phyloP scores from a whole-genome alignment of 1,284 basidiomycete genomes.

The Ceratobasidium sp. region DNA sequence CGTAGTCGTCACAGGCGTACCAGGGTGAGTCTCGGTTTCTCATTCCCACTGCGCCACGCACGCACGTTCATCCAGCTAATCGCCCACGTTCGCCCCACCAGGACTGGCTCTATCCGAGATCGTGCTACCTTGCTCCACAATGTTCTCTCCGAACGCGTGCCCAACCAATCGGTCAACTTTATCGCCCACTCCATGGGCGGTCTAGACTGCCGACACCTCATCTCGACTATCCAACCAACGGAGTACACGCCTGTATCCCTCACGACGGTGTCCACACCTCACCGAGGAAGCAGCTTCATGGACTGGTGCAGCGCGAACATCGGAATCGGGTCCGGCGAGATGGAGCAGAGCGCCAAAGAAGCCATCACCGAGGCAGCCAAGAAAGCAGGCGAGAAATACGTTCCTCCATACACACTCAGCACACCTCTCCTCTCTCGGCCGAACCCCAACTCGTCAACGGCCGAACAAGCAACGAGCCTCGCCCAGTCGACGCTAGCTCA shows the following conservation, averaged over 20 bases:
- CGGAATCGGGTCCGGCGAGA: constrained; percentile 70
- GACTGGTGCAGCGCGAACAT: constrained; percentile 96
- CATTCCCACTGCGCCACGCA: neutral
- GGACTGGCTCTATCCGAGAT: constrained; percentile 90
- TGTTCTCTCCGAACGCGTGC: constrained; percentile 74
- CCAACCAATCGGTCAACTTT: constrained; percentile 85
- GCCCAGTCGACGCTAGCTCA: constrained; percentile 38
- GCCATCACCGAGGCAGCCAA: constrained; percentile 49
- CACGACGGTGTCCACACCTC: constrained; percentile 93
- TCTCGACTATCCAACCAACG: constrained; percentile 83
- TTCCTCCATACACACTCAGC: constrained; percentile 60
- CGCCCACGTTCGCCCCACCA: constrained; percentile 52
- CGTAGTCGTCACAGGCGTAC: constrained; percentile 95
- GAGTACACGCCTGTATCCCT: constrained; percentile 89
- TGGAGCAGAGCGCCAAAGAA: constrained; percentile 46
- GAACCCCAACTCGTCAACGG: neutral
- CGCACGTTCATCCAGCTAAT: neutral
- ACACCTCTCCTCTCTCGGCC: constrained; percentile 57
- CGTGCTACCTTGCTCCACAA: constrained; percentile 83
- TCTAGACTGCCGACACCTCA: constrained; percentile 91
- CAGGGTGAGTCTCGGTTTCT: constrained; percentile 69
- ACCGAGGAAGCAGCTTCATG: constrained; percentile 98
- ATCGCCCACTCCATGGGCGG: constrained; percentile 98
- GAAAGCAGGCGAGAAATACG: constrained; percentile 20
- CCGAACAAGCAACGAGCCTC: neutral